Evolutionary conservation across 73 alveolate genomes (phyloP).

Genomic region (Paramecium bursaria): DNA sequence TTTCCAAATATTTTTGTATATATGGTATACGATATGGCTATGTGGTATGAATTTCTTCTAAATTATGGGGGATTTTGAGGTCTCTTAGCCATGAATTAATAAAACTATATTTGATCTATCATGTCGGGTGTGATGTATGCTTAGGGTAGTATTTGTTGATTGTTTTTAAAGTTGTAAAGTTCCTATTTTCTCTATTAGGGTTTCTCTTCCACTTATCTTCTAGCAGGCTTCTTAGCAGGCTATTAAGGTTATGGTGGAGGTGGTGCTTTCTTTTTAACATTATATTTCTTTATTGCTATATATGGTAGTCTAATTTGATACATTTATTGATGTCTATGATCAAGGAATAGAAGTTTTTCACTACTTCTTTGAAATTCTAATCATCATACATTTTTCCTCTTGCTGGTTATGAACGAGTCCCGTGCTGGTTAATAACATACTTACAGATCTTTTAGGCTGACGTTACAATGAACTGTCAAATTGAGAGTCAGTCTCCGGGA

Average conservation of each 20-base stretch:
- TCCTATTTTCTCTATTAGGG: background rate
- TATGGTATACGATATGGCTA: slow-evolving; percentile 29
- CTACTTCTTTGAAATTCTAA: slow-evolving; percentile 48
- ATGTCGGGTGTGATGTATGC: too few relatives aligned
- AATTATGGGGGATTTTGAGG: background rate
- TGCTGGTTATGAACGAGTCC: background rate
- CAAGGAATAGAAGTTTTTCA: slow-evolving; percentile 38
- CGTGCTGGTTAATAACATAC: slow-evolving; percentile 1
- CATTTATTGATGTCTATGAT: slow-evolving; percentile 33
- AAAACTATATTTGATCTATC: background rate
- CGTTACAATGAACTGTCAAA: slow-evolving; percentile 26
- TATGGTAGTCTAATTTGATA: background rate
- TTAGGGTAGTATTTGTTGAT: too few relatives aligned
- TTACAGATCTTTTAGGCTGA: slow-evolving; percentile 8
- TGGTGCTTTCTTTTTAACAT: too few relatives aligned
- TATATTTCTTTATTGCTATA: too few relatives aligned
- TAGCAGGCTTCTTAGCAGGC: background rate
- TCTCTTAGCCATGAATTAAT: background rate
- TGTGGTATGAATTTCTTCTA: slow-evolving; percentile 39
- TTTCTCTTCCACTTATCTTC: background rate
- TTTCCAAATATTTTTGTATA: background rate
- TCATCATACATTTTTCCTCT: slow-evolving; percentile 52
- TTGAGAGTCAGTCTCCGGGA: slow-evolving; percentile 3
- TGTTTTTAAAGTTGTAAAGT: too few relatives aligned
- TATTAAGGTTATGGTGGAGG: background rate